Evolutionary conservation across 306 rosid species (phyloP).

Genomic region (Luffa acutangula): DNA sequence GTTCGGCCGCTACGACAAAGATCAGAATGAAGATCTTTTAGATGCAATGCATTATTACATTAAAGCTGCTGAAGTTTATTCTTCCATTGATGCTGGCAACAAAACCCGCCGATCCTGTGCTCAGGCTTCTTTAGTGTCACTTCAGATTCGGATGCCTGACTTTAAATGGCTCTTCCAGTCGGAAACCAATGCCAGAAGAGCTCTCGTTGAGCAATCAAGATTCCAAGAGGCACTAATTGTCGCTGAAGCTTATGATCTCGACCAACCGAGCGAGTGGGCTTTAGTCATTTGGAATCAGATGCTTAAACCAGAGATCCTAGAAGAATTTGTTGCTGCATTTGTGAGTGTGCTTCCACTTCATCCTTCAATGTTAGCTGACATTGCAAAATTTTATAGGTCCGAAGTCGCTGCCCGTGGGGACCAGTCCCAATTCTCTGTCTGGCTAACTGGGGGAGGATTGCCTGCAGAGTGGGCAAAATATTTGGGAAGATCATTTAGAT

Average conservation of each 20-base stretch:
- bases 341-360: constrained; percentile 88
- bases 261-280: constrained; percentile 97
- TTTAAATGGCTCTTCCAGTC: constrained; percentile 70
- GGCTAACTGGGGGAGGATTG: constrained; percentile 96
- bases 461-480: constrained; percentile 97
- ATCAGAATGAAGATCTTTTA: constrained; percentile 82
- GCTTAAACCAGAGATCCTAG: constrained; percentile 91
- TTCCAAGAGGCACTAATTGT: constrained; percentile 93
- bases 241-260: constrained; percentile 92
- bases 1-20: constrained; percentile 61
- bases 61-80: constrained; percentile 97
- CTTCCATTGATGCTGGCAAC: constrained; percentile 94
- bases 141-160: constrained; percentile 96
- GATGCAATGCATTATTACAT: constrained; percentile 87
- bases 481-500: constrained; percentile 81
- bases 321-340: constrained; percentile 89
- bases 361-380: constrained; percentile 69
- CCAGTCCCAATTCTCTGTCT: constrained; percentile 91
- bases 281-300: constrained; percentile 94
- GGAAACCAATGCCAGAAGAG: constrained; percentile 81
- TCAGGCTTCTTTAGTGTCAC: constrained; percentile 89
- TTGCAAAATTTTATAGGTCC: constrained; percentile 77
- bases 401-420: constrained; percentile 96
- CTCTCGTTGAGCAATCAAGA: constrained; percentile 87
- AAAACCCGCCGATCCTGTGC: constrained; percentile 82